These are phyloP conservation scores for Cryptococcus floricola DNA, from an alignment of 1,284 basidiomycete species.

Conservation along the genomic window DNA sequence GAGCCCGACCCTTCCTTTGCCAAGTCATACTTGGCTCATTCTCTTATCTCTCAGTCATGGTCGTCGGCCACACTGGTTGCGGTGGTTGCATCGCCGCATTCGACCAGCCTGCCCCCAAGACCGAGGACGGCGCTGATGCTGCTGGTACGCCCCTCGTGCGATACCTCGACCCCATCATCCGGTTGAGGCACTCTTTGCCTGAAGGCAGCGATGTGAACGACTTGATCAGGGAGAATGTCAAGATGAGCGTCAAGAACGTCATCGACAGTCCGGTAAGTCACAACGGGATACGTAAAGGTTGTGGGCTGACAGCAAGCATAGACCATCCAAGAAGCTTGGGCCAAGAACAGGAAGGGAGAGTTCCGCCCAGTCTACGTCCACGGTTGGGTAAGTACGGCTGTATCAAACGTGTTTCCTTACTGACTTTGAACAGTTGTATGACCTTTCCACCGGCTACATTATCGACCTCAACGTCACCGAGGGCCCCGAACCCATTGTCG, in stretches of 20 bases:
- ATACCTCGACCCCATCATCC: conserved; percentile 70
- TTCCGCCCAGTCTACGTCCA: conserved; percentile 60
- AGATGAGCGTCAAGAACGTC: conserved; percentile 68
- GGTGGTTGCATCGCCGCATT: conserved; percentile 68
- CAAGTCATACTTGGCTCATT: neutral
- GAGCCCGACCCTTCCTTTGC: conserved; percentile 20
- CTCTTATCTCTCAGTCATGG: conserved; percentile 56
- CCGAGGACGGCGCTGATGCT: conserved; percentile 21
- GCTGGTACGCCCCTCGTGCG: conserved; percentile 58
- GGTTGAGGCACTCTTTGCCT: conserved; percentile 56
- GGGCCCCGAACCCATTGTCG: conserved; percentile 23
- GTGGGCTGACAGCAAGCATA: conserved; percentile 16
- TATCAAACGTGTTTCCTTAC: neutral
- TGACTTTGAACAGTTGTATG: conserved; percentile 57
- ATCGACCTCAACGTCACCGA: conserved; percentile 60
- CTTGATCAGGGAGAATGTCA: conserved; percentile 74
- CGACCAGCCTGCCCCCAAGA: conserved; percentile 24
- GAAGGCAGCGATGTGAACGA: conserved; percentile 53
- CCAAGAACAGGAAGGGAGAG: conserved; percentile 53
- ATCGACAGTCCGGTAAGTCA: conserved; percentile 52
- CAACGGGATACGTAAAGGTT: neutral
- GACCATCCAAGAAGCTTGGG: conserved; percentile 69
- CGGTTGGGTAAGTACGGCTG: conserved; percentile 58
- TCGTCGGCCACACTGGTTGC: conserved; percentile 77
- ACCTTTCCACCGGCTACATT: conserved; percentile 65